phyloP scores from a whole-genome alignment of 2,329 filamentous ascomycete species.

The Penicillium sp. region DNA sequence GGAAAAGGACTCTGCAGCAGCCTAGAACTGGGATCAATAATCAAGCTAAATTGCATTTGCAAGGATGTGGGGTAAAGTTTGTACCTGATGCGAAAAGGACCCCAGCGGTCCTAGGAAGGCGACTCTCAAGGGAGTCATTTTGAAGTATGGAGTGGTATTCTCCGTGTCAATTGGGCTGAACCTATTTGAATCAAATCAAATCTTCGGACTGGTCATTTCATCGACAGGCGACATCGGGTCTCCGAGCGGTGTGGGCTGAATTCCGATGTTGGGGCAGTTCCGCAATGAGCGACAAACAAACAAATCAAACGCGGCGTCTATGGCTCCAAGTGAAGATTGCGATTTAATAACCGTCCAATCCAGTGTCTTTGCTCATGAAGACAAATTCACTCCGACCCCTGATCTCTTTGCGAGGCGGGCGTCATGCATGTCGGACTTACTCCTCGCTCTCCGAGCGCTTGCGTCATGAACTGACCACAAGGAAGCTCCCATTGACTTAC shows the following conservation, averaged over 20 bases:
- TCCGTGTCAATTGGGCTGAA: neutral
- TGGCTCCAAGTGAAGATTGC: slow-evolving; percentile 9
- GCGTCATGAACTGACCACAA: slow-evolving; percentile 48
- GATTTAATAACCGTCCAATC: neutral
- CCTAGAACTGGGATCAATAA: slow-evolving; percentile 40
- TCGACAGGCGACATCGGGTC: slow-evolving; percentile 6
- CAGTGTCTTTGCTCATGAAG: slow-evolving; percentile 7
- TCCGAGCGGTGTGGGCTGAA: slow-evolving; percentile 20
- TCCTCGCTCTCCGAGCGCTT: slow-evolving; percentile 42
- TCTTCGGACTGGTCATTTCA: neutral
- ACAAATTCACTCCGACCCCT: slow-evolving; percentile 1
- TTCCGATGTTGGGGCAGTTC: neutral
- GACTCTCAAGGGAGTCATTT: slow-evolving; percentile 33
- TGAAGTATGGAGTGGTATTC: neutral
- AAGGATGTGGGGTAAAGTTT: slow-evolving; percentile 20
- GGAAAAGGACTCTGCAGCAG: slow-evolving; percentile 55
- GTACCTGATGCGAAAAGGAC: slow-evolving; percentile 69
- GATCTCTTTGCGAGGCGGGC: slow-evolving; percentile 8
- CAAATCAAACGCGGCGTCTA: slow-evolving; percentile 27
- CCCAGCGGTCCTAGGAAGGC: slow-evolving; percentile 65
- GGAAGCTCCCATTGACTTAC: slow-evolving; percentile 51
- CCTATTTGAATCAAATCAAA: neutral
- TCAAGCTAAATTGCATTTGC: slow-evolving; percentile 10
- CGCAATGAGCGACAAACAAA: slow-evolving; percentile 16
- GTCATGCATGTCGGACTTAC: slow-evolving; percentile 19